Conservation (phyloP, 352 stramenopile genomes). For the Stephanocyclus meneghinianus region DNA sequence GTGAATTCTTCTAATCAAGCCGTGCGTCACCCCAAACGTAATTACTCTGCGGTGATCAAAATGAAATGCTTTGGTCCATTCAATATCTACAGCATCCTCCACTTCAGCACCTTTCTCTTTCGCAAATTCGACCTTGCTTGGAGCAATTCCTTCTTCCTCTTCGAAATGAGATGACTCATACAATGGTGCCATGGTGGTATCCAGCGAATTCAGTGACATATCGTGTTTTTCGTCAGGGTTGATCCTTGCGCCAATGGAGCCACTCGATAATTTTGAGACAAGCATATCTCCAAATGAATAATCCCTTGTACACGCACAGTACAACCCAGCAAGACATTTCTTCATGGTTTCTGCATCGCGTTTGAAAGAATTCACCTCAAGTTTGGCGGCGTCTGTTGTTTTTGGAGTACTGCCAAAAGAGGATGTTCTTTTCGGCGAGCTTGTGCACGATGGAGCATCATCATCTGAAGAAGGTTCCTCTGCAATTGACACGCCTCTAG, state of each 20-base stretch:
- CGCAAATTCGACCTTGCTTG: not conserved
- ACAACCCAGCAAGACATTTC: slow-evolving; percentile 60
- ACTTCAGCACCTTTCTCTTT: not conserved
- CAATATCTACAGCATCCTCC: slow-evolving; percentile 29
- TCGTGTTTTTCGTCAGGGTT: slow-evolving; percentile 1
- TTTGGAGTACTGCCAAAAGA: not conserved
- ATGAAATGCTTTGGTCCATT: slow-evolving; percentile 71
- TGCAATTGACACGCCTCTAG: slow-evolving; percentile 3
- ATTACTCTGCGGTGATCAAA: slow-evolving; percentile 77
- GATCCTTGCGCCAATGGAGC: not conserved
- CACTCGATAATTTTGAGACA: slow-evolving; percentile 27
- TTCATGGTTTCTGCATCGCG: slow-evolving; percentile 56
- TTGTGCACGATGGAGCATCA: slow-evolving; percentile 1
- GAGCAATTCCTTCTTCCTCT: slow-evolving; percentile 7
- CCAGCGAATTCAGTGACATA: not conserved
- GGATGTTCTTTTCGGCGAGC: not conserved
- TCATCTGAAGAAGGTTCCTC: slow-evolving; percentile 23
- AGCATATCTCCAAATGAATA: slow-evolving; percentile 67
- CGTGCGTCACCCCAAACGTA: slow-evolving; percentile 71
- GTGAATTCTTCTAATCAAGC: slow-evolving; percentile 68
- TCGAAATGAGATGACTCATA: not conserved
- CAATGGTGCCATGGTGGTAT: slow-evolving; percentile 1
- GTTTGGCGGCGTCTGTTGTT: slow-evolving; percentile 1
- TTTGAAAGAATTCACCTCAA: slow-evolving; percentile 3
- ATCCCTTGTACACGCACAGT: slow-evolving; percentile 57